Conservation (phyloP, 2,329 filamentous ascomycete genomes). For the Dryadomyces quercus-mongolicae region DNA sequence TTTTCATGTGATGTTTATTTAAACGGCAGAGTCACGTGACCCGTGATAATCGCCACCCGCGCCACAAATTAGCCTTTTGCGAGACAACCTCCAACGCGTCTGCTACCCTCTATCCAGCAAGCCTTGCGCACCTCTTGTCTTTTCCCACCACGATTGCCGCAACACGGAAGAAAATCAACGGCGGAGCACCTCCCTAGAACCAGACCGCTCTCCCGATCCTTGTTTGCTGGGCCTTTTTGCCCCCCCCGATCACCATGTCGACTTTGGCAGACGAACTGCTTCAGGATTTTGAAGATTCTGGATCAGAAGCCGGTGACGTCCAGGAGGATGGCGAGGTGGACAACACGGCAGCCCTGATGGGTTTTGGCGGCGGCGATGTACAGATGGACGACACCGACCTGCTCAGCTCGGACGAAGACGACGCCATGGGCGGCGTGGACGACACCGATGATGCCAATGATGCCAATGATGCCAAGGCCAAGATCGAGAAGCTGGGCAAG, state of each 20-base stretch:
- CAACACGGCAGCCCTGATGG: constrained; percentile 24
- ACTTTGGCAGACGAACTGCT: constrained; percentile 86
- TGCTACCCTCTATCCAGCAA: background rate
- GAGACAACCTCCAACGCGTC: background rate
- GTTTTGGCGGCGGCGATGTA: constrained; percentile 31
- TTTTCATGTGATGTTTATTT: background rate
- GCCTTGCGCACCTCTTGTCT: too few relatives aligned
- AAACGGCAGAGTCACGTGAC: background rate
- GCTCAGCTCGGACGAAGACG: constrained; percentile 47
- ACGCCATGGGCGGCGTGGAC: constrained; percentile 37
- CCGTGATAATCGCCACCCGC: background rate
- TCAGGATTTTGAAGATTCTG: constrained; percentile 81
- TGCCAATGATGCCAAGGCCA: constrained; percentile 60
- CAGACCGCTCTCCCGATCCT: background rate
- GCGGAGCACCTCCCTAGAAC: background rate
- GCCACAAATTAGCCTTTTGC: background rate
- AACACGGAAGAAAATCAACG: background rate
- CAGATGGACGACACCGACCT: constrained; percentile 49
- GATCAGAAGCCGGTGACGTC: constrained; percentile 59
- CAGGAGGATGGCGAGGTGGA: constrained; percentile 36
- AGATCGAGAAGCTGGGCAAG: constrained; percentile 73
- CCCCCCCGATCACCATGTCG: constrained; percentile 48
- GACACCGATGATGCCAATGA: constrained; percentile 50
- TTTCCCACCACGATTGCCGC: too few relatives aligned
- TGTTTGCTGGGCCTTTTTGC: background rate